These are phyloP conservation scores for Meyerozyma guilliermondii DNA, from an alignment of 1,139 yeast species.

Conservation along the genomic window DNA sequence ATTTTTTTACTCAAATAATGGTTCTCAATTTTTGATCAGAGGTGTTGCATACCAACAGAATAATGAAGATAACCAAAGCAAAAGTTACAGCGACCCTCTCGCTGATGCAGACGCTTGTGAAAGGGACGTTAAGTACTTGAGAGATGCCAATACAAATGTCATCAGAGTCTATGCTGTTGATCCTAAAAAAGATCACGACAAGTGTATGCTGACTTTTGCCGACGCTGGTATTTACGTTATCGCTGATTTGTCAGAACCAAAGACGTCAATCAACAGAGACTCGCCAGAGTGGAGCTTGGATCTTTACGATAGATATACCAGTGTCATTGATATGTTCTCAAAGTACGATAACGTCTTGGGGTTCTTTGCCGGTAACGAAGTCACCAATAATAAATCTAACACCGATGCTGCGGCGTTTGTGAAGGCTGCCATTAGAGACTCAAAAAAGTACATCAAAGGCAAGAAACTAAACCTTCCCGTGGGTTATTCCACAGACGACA, in stretches of 20 bases:
- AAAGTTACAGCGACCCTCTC: conserved; percentile 39
- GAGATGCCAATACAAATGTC: conserved; percentile 72
- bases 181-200: conserved; percentile 76
- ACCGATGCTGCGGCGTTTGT: conserved; percentile 69
- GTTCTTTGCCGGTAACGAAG: conserved; percentile 92
- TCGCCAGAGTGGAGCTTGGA: conserved; percentile 68
- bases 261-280: conserved; percentile 66
- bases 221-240: conserved; percentile 87
- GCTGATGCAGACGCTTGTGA: conserved; percentile 67
- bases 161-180: conserved; percentile 71
- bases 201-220: conserved; percentile 80
- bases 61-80: conserved; percentile 30
- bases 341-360: conserved; percentile 82
- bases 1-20: conserved; percentile 40
- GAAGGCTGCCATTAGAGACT: conserved; percentile 89
- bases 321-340: conserved; percentile 77
- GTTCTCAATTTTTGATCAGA: conserved; percentile 40
- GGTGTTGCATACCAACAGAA: conserved; percentile 47
- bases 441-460: conserved; percentile 70
- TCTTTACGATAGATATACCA: conserved; percentile 70
- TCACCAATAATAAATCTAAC: conserved; percentile 53
- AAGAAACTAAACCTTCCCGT: conserved; percentile 70
- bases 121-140: conserved; percentile 76
- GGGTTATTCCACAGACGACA: conserved; percentile 93
- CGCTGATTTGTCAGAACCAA: conserved; percentile 85